A percentile compares a stretch with the other conserved stretches of the same genome.
These are phyloP conservation scores for Akebia trifoliata DNA, from an alignment of 164 flowering plant species.

Conservation along the genomic window DNA sequence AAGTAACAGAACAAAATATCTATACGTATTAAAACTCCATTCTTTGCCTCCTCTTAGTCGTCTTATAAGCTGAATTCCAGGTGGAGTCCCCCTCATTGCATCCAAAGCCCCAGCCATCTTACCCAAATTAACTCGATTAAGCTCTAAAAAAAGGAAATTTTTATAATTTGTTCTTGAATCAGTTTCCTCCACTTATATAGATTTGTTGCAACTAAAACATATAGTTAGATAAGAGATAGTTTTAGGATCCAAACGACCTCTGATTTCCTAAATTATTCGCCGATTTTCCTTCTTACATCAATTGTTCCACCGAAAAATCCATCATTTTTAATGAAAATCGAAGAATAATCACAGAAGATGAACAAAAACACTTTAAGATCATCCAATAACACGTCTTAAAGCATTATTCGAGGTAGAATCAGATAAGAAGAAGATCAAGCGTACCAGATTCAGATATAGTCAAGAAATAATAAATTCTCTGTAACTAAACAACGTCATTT, in stretches of 20 bases:
- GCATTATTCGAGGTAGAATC: background rate
- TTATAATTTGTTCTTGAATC: too few relatives aligned
- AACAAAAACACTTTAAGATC: background rate
- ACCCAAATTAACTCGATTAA: too few relatives aligned
- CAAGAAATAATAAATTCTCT: background rate
- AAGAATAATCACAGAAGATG: background rate
- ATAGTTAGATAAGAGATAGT: too few relatives aligned
- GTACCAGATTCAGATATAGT: slow-evolving; percentile 2
- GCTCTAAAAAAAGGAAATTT: too few relatives aligned
- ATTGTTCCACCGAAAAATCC: too few relatives aligned
- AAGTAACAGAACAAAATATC: slow-evolving; percentile 55
- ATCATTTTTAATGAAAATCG: too few relatives aligned
- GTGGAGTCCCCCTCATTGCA: slow-evolving; percentile 38
- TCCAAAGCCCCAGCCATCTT: slow-evolving; percentile 4
- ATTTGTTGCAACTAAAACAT: too few relatives aligned
- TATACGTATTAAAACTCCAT: slow-evolving; percentile 47
- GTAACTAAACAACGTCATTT: background rate
- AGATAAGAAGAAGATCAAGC: background rate
- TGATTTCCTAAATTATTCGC: background rate
- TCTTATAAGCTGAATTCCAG: slow-evolving; percentile 50
- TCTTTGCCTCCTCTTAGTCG: slow-evolving; percentile 48
- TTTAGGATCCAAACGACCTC: background rate
- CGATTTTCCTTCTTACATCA: background rate
- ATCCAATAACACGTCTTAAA: too few relatives aligned
- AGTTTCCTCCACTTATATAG: too few relatives aligned